These are phyloP conservation scores for Dissophora ornata DNA, from an alignment of 192 early-diverging fungal genomes.

Conservation along the genomic window DNA sequence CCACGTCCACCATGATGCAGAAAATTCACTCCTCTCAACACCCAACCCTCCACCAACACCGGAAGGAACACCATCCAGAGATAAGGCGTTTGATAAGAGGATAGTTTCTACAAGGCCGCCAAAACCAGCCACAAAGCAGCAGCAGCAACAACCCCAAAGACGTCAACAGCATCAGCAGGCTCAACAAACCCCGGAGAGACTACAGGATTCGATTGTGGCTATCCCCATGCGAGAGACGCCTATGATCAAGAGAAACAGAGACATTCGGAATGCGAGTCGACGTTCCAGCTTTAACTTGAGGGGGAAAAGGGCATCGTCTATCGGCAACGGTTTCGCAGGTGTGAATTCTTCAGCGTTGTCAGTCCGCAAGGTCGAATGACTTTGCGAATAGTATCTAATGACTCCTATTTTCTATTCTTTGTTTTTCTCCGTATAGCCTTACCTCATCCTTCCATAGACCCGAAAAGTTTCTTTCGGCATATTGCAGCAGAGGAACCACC, in stretches of 20 bases:
- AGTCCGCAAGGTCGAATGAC: too few species aligned
- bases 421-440: constrained; percentile 8
- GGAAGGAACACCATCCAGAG: constrained; percentile 31
- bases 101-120: background rate
- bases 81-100: constrained; percentile 7
- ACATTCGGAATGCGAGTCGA: constrained; percentile 31
- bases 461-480: constrained; percentile 43
- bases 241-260: constrained; percentile 48
- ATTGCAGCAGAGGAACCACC: constrained; percentile 44
- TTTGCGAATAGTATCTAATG: background rate
- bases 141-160: background rate
- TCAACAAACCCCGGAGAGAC: constrained; percentile 24
- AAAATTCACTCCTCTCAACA: background rate
- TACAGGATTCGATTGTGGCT: constrained; percentile 16
- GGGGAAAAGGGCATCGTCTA: constrained; percentile 46
- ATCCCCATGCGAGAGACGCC: constrained; percentile 53
- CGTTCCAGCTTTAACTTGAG: constrained; percentile 42
- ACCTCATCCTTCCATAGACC: constrained; percentile 42
- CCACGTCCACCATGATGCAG: background rate
- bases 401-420: background rate
- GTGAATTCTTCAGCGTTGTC: background rate
- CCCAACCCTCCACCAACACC: constrained; percentile 23
- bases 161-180: background rate
- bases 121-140: background rate
- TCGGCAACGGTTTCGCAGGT: constrained; percentile 47